These are phyloP conservation scores for Penicillium crystallinum DNA, from an alignment of 495 filamentous ascomycete species.

Conservation along the genomic window DNA sequence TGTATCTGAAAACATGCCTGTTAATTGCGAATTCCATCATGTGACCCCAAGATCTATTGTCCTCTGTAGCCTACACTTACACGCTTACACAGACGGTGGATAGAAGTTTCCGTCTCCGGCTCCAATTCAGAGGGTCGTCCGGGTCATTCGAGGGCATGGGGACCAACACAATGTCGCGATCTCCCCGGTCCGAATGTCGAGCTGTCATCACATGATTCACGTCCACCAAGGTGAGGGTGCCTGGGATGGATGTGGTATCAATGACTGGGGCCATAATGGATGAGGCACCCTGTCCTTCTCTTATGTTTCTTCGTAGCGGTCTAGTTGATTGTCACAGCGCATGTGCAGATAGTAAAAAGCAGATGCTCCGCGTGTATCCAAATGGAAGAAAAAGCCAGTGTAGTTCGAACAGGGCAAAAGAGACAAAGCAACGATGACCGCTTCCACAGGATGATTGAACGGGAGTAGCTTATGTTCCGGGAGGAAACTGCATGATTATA, in stretches of 20 bases:
- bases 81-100: constrained; percentile 45
- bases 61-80: constrained; percentile 17
- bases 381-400: too few relatives aligned
- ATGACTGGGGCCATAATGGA: constrained; percentile 26
- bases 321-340: too few relatives aligned
- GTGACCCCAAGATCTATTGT: too few relatives aligned
- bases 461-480: background rate
- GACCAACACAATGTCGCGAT: constrained; percentile 53
- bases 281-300: background rate
- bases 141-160: constrained; percentile 54
- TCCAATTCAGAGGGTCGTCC: constrained; percentile 61
- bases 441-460: too few relatives aligned
- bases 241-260: constrained; percentile 44
- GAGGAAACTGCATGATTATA: background rate
- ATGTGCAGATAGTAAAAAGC: background rate
- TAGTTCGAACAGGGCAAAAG: background rate
- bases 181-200: constrained; percentile 32
- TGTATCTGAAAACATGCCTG: constrained; percentile 39
- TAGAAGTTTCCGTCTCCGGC: constrained; percentile 48
- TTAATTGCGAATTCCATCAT: background rate
- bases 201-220: constrained; percentile 44
- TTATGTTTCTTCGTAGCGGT: too few relatives aligned
- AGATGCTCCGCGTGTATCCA: background rate
- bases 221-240: constrained; percentile 53
- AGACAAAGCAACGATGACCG: background rate